Evolutionary conservation across 202 grass and related monocot genomes (phyloP), one percentile per base, ranked within the genome.

Genomic region (Schoenoplectus triqueter): DNA sequence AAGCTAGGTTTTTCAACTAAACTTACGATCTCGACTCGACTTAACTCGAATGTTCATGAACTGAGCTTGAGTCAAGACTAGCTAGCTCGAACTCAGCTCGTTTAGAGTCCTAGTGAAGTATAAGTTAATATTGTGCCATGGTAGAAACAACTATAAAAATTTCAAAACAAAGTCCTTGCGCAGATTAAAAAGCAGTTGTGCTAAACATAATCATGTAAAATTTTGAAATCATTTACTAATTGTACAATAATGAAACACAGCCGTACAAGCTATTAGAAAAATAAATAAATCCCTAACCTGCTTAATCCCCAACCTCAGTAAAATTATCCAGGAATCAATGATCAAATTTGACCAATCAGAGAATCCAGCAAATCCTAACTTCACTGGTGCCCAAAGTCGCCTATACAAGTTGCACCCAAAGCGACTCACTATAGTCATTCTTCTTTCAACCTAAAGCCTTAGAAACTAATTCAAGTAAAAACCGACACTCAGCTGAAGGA

Each of bases 401-500:
- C 50, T 56, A 56, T 57, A 47, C n/a, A 60, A 60, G 31, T 78
- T 78, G 13, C 55, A 41, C 4, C 5, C 5, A 13, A 55, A 73
- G 13, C 2, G 13, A 31, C 31, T 31, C 31, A 40, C 5, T 20
- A 44, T 22, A 57, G 6, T 68, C 51, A 20, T 62, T 21, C 20
- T 45, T 64, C 50, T 19, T 42, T 86, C 69, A 86, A 56, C 47
- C n/a, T 48, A 74, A 75, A 18, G 68, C 10, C 65, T 82, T 80
- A 76, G 84, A 89, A 66, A 95, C 86, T 56, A 45, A 39, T 82
- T 92, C 87, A 6, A 94, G 90, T 85, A 95, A 85, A 86, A 87
- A 88, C 87, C 84, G 90, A 68, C 96, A 92, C 86, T 99, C 96
- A 10, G 51, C 76, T 13, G 80, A 84, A 68, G 91, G 86, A 91